Base-by-base conservation (phyloP, 306 rosid species). In the Lathyrus tuberosus region DNA sequence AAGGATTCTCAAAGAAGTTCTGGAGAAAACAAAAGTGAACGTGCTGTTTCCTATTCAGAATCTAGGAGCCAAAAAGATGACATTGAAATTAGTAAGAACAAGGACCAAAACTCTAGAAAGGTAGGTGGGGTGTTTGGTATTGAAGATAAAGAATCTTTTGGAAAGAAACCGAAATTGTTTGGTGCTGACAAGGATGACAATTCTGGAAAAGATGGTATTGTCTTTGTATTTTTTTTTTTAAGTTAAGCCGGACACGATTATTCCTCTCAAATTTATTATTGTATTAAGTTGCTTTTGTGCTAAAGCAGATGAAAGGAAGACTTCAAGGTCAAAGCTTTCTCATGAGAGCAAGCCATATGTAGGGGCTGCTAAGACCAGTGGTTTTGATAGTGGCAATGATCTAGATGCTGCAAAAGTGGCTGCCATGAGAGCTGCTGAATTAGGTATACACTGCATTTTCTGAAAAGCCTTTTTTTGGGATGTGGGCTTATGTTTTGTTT, bases 341-440 rank as follows among this genome's bases (percentile, higher is more conserved):
- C 86, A 79, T 22, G 90, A 85, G 71, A 85, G 69, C 16, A 84
- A 84, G 79, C 31, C 67, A 79, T 78, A 73, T 78, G 47, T 41
- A 37, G 83, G 62, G 37, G 69, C 76, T 48, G 53, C 70, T 57
- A 76, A 80, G 81, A 69, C 76, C 71, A 73, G 77, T 76, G 87
- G 82, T 53, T 71, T 83, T n/a, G 86, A 83, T 42, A 48, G 35
- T 60, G 81, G 73, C 79, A 84, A 62, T 83, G 86, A 94, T 74
- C 10, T 86, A 24, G 85, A 85, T 80, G 88, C 86, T 73, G 96
- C 99, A 7, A 94, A 94, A 81, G 73, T 84, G 83, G 97, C 97
- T 12, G 99, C 99, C 15, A 87, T 94, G 87, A 91, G 86, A 83
- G 99, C 99, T 75, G 99, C 99, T 79, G 99, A 91, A 84, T 69